phyloP scores from a whole-genome alignment of 306 rosid genomes.

The Vigna reflexopilosa region DNA sequence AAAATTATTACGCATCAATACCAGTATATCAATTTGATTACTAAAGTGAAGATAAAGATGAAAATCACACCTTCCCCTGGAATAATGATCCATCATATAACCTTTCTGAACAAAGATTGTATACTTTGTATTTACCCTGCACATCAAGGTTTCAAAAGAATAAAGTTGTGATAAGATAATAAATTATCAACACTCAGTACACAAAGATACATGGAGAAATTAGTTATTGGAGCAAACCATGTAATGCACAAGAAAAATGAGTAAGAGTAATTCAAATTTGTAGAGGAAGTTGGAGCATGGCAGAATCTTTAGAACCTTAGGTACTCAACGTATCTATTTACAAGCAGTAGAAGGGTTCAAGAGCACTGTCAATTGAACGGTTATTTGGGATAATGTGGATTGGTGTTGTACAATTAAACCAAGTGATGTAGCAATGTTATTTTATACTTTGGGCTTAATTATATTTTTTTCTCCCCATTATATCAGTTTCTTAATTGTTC shows the following conservation, averaged over 20 bases:
- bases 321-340: constrained; percentile 10
- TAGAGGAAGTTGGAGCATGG: constrained; percentile 5
- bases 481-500: neutral
- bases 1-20: constrained; percentile 31
- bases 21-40: constrained; percentile 36
- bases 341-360: constrained; percentile 4
- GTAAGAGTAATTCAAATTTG: constrained; percentile 5
- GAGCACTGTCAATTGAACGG: constrained; percentile 11
- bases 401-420: constrained; percentile 15
- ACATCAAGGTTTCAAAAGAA: constrained; percentile 42
- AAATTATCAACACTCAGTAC: constrained; percentile 18
- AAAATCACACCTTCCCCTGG: constrained; percentile 83
- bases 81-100: constrained; percentile 89
- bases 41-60: constrained; percentile 37
- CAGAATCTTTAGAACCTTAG: constrained; percentile 8
- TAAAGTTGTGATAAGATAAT: constrained; percentile 34
- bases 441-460: constrained; percentile 7
- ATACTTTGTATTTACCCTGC: constrained; percentile 95
- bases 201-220: constrained; percentile 11
- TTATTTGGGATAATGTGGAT: constrained; percentile 20
- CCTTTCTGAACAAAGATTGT: constrained; percentile 98
- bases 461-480: neutral
- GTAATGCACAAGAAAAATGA: constrained; percentile 25
- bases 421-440: neutral
- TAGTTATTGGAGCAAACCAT: constrained; percentile 21